Base-by-base conservation (phyloP, 345 rosid genomes). In the Mercurialis annua region DNA sequence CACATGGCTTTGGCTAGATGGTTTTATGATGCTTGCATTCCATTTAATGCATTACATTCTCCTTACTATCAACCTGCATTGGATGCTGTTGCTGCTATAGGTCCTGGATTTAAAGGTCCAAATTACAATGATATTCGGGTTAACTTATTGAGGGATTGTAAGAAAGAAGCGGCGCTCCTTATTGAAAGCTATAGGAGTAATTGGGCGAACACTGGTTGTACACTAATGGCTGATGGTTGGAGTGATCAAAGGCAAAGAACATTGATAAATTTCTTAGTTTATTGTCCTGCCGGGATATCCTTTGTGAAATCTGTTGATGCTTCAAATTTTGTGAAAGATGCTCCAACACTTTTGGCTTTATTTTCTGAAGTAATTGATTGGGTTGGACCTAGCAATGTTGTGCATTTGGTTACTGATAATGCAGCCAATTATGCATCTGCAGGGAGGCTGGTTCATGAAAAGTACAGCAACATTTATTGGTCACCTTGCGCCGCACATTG, bases 261-360 rank as follows among this genome's bases (percentile, higher is more conserved):
- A n/a, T n/a, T n/a, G n/a, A n/a, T n/a, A n/a, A n/a, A n/a, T n/a
- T n/a, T n/a, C n/a, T n/a, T n/a, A n/a, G n/a, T n/a, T n/a, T n/a
- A n/a, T n/a, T n/a, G n/a, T n/a, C n/a, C n/a, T n/a, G n/a, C 27
- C 15, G 27, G 57, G 3, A n/a, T 46, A 17, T 27, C 23, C 3
- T 47, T 48, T 48, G 42, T 64, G 4, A 64, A 64, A 18, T 64
- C 67, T 18, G 4, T 64, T 17, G 43, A 64, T 64, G 27, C 57
- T 12, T 48, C 55, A 27, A 57, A 48, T 64, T 11, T 23, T 2
- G 30, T 64, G 4, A 48, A 48, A 34, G 38, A 27, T 48, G 27
- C 8, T 5, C 2, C 27, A 15, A 30, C 26, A n/a, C 15, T 64
- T 6, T 29, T n/a, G 9, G 6, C 9, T 1, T 29, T 47, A 0